A percentile compares a stretch with the other conserved stretches of the same genome.
Evolutionary conservation across 768 basidiomycete species (phyloP).

Genomic region (Russula earlei): DNA sequence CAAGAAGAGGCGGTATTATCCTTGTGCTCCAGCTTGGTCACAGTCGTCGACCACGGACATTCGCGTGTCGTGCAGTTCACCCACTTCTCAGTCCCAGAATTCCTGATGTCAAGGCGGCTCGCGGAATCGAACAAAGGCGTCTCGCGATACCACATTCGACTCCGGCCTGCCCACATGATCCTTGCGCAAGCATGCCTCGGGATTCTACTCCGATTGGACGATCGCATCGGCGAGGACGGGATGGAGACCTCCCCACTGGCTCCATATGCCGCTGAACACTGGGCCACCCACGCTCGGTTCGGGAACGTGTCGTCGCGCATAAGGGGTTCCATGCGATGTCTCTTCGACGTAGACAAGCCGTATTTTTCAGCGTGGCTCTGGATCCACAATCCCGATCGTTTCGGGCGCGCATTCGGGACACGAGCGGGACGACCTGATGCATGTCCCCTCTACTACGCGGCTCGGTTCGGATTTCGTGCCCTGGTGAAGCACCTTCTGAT

Average conservation of each 20-base stretch:
- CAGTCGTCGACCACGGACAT: neutral
- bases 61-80: neutral
- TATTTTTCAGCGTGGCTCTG: no score
- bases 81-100: neutral
- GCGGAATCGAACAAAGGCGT: neutral
- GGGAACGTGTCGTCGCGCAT: no score
- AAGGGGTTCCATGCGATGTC: no score
- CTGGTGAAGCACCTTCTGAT: no score
- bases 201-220: neutral
- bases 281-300: neutral
- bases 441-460: no score
- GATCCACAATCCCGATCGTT: no score
- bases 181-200: neutral
- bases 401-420: no score
- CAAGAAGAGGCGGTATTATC: neutral
- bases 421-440: no score
- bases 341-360: conserved; percentile 44
- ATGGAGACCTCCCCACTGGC: neutral
- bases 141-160: neutral
- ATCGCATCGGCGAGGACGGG: neutral
- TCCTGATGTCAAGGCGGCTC: neutral
- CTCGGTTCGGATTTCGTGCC: no score
- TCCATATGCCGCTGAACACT: neutral
- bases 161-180: neutral
- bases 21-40: neutral